phyloP scores from a whole-genome alignment of 208 protist species.

The Acanthamoeba healyi region DNA sequence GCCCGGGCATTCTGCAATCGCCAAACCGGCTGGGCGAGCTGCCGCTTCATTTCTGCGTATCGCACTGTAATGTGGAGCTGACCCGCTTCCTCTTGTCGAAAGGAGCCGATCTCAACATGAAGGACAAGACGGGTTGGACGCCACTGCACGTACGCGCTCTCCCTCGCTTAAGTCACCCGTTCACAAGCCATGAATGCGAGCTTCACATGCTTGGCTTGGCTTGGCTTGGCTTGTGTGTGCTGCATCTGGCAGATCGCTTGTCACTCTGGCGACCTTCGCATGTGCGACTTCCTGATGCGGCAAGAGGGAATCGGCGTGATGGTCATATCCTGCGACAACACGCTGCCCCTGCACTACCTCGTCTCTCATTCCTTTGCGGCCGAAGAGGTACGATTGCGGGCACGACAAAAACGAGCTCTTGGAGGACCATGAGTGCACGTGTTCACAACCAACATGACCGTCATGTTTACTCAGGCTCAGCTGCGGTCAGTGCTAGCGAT shows the following conservation, averaged over 20 bases:
- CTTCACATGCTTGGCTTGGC: too few species aligned
- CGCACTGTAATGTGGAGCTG: constrained; percentile 49
- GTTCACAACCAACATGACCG: too few species aligned
- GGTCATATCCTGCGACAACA: constrained; percentile 69
- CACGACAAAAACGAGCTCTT: too few species aligned
- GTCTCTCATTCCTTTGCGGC: constrained; percentile 67
- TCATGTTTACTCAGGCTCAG: too few species aligned
- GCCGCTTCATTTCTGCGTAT: constrained; percentile 41
- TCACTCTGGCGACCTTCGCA: constrained; percentile 44
- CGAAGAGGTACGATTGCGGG: too few species aligned
- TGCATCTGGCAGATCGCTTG: constrained; percentile 49
- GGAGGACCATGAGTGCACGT: too few species aligned
- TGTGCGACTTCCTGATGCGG: constrained; percentile 70
- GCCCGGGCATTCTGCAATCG: constrained; percentile 17
- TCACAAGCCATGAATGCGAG: background rate
- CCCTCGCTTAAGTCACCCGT: background rate
- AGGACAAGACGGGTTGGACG: constrained; percentile 69
- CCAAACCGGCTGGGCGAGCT: constrained; percentile 46
- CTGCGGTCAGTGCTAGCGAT: constrained; percentile 7
- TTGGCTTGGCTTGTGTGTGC: too few species aligned
- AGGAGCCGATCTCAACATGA: constrained; percentile 41
- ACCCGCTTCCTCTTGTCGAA: constrained; percentile 19
- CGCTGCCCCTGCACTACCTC: constrained; percentile 63
- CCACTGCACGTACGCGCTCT: constrained; percentile 28
- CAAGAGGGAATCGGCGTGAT: constrained; percentile 66